phyloP scores from a whole-genome alignment of 2,329 filamentous ascomycete genomes.

The Chrysoporthe cubensis region DNA sequence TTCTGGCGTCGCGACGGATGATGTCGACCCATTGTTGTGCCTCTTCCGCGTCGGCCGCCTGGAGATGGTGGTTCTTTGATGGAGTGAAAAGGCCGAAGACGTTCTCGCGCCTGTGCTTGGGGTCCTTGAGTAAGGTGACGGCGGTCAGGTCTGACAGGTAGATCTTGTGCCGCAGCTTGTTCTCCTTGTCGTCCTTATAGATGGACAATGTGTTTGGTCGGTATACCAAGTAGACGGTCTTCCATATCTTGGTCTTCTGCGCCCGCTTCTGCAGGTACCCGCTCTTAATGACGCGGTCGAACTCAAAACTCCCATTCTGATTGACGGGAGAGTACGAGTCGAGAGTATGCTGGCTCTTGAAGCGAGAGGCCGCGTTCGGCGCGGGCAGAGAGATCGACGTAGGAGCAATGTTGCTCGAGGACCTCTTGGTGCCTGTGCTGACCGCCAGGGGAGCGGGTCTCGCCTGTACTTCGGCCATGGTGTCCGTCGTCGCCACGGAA shows the following conservation, averaged over 20 bases:
- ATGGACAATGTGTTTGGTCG: slow-evolving; percentile 88
- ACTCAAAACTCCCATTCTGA: slow-evolving; percentile 93
- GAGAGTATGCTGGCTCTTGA: slow-evolving; percentile 52
- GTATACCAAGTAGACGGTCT: slow-evolving; percentile 84
- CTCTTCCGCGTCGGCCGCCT: slow-evolving; percentile 73
- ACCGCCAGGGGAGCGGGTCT: slow-evolving; percentile 32
- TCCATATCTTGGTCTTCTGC: slow-evolving; percentile 96
- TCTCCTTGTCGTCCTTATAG: slow-evolving; percentile 91
- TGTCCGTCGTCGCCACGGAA: neutral
- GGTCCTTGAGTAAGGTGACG: slow-evolving; percentile 84
- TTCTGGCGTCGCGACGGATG: slow-evolving; percentile 78
- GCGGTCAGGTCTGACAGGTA: slow-evolving; percentile 88
- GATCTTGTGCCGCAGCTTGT: slow-evolving; percentile 86
- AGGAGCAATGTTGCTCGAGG: slow-evolving; percentile 29
- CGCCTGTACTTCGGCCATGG: slow-evolving; percentile 35
- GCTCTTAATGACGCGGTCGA: slow-evolving; percentile 89
- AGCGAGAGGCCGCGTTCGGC: slow-evolving; percentile 35
- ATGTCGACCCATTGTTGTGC: slow-evolving; percentile 84
- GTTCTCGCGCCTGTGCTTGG: slow-evolving; percentile 83
- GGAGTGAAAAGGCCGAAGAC: slow-evolving; percentile 93
- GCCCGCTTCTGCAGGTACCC: slow-evolving; percentile 87
- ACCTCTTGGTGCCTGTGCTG: slow-evolving; percentile 27
- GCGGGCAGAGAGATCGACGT: slow-evolving; percentile 36
- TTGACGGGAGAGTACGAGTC: slow-evolving; percentile 84
- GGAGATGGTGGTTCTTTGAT: slow-evolving; percentile 87